Base-by-base conservation (phyloP, 2,329 filamentous ascomycete genomes). In the Colletotrichum simmondsii region DNA sequence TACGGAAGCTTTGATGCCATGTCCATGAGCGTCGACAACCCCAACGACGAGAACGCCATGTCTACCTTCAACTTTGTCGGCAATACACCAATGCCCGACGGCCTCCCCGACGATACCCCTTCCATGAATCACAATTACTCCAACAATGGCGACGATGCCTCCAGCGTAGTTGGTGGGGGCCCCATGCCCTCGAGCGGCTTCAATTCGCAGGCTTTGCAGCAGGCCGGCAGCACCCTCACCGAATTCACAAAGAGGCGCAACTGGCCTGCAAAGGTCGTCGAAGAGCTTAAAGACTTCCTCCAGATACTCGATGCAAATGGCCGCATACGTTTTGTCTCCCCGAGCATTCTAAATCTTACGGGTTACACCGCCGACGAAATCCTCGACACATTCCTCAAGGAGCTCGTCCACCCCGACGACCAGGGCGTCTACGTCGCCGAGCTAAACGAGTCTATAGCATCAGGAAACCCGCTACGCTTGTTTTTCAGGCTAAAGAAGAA, bases 221-320 rank as follows among this genome's bases (percentile, higher is more conserved):
- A 81, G 28, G 80, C 79, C 73, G 81, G 81, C 67, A 87, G 81
- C 77, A 87, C 85, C 19, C 77, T 90, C 75, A 90, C 88, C 73
- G 88, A 90, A 79, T 90, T 90, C 74, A 90, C 88, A 57, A 90
- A 90, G 81, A 83, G 89, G 77, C 85, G 88, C 72, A 90, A 97
- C 80, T 98, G 96, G 96, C 93, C 94, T 19, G 94, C 95, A 80
- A 93, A 94, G 76, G 92, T 98, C 14, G 90, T 98, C 28, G 94
- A 97, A 81, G 95, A 98, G 85, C 87, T 98, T 77, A 94, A 93
- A 79, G 96, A 98, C 82, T 91, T 98, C 77, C 84, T 98, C 68
- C 92, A 97, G 80, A 95, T 98, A 72, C 89, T 98, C 64, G 95
- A 95, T 59, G 90, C 94, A 28, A 92, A 97, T 77, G 95, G 95